These are phyloP conservation scores for Aureobasidium sp. DNA, from an alignment of 2,329 filamentous ascomycete species.

Conservation along the genomic window DNA sequence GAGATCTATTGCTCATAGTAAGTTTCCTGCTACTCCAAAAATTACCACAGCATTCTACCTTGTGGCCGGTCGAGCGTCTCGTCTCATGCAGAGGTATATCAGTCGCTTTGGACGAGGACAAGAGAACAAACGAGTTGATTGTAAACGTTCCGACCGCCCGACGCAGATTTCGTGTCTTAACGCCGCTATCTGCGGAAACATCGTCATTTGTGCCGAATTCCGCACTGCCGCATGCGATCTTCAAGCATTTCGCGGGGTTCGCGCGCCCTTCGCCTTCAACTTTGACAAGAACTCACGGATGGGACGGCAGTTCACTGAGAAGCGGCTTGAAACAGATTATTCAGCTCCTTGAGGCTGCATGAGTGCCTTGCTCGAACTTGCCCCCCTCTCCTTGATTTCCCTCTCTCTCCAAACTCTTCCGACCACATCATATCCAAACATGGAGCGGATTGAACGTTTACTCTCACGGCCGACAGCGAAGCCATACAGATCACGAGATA, in stretches of 20 bases:
- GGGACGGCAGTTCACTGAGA: neutral
- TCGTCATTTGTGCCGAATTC: conserved; percentile 12
- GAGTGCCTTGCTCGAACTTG: neutral
- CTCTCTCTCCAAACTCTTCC: neutral
- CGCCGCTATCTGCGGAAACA: neutral
- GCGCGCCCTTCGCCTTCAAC: neutral
- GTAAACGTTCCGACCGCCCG: neutral
- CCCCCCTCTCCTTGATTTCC: neutral
- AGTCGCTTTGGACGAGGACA: too few species aligned
- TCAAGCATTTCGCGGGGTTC: conserved; percentile 1
- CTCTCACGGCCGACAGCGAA: conserved; percentile 60
- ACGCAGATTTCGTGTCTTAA: neutral
- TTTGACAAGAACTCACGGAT: neutral
- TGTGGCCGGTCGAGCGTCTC: too few species aligned
- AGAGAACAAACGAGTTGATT: too few species aligned
- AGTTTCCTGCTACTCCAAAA: too few species aligned
- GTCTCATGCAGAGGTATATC: too few species aligned
- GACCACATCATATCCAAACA: conserved; percentile 25
- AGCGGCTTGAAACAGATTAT: conserved; percentile 8
- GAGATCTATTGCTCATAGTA: too few species aligned
- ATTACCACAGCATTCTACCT: too few species aligned
- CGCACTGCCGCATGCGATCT: conserved; percentile 5
- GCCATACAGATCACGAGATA: conserved; percentile 52
- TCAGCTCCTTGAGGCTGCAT: conserved; percentile 2
- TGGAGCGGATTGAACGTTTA: conserved; percentile 49